Base-by-base conservation (phyloP, 768 basidiomycete genomes). In the Pholiota conissans region DNA sequence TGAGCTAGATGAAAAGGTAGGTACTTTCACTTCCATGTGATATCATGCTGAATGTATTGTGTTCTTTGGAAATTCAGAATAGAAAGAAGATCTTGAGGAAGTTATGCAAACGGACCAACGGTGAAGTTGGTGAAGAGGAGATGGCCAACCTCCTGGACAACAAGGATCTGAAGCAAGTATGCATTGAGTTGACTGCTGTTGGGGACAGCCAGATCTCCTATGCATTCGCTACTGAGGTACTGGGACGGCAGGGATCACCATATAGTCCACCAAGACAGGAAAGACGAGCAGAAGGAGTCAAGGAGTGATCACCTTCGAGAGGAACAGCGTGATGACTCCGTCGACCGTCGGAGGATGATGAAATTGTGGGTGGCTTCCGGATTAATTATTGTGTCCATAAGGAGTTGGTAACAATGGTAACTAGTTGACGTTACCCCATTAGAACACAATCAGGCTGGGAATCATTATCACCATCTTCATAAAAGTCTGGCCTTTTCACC, bases 131-230 rank as follows among this genome's bases (percentile, higher is more conserved):
- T 18, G 70, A 71, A 35, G 60, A 58, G 14, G 73, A 77, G 11
- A 72, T 85, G 42, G 57, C 45, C 2, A 65, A 56, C 16, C 70
- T 72, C 62, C 67, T 88, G 14, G 73, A 76, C 20, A 61, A 58
- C 26, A 77, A 77, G 7, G 70, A 65, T 22, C 68, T 86, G n/a
- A 68, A 69, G 53, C 81, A 83, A 50, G 68, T 85, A 27, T 77
- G 75, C 29, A 62, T 81, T 29, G 71, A 77, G 52, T 63, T 82
- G 28, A 64, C 55, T n/a, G 55, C 56, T 34, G 32, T 63, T 20
- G 54, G 52, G 37, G 61, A 67, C 49, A 26, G 46, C 5, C 57
- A 39, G 24, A 29, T 58, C 11, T 59, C 61, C n/a, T 22, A 56
- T 3, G 52, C 62, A 22, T 58, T 67, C 59, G 47, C 45, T 20